Evolutionary conservation across 2,329 filamentous ascomycete species (phyloP), one percentile per base, ranked within the genome.

Genomic region (Fusarium palustre): DNA sequence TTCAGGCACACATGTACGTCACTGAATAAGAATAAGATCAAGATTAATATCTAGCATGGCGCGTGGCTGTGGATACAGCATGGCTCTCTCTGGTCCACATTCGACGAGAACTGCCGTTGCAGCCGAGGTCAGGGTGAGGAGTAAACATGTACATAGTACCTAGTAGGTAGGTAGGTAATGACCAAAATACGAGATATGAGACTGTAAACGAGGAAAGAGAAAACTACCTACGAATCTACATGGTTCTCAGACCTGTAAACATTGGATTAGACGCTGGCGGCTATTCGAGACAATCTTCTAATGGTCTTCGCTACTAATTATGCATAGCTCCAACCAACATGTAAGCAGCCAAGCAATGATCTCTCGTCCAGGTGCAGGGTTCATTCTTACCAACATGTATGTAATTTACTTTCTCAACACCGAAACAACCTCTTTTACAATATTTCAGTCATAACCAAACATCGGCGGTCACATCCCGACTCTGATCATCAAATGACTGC

Each of bases 11-110:
- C 25, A 43, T 65, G 45, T 66, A 49, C 66, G 47, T 66, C 61
- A 58, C 45, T 33, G 42, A 31, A 25, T 30, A 57, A 55, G 30
- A 48, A 47, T 53, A 64, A 52, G 41, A 70, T 55, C 47, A 63
- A 53, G 57, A 59, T 59, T 53, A 46, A 50, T 55, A 47, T 31
- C 31, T 31, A 46, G 39, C 13, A 45, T 42, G 48, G 62, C 49
- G 48, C 66, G 45, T 70, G 58, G 57, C 43, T 59, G 57, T 70
- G 66, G 62, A 68, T 53, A 55, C 45, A 30, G 18, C 47, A 28
- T 50, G 47, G 33, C 20, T 9, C 2, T 9, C 2, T 20, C 39
- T 60, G 38, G 47, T 38, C 46, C n/a, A 49, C 20, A 64, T 15
- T 38, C 24, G 42, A 57, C 28, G 31, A 49, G 33, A 64, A 57